A percentile compares a stretch with the other conserved stretches of the same genome.
Evolutionary conservation across 2,329 filamentous ascomycete species (phyloP).

Genomic region (Ceratocystis eucalypticola): DNA sequence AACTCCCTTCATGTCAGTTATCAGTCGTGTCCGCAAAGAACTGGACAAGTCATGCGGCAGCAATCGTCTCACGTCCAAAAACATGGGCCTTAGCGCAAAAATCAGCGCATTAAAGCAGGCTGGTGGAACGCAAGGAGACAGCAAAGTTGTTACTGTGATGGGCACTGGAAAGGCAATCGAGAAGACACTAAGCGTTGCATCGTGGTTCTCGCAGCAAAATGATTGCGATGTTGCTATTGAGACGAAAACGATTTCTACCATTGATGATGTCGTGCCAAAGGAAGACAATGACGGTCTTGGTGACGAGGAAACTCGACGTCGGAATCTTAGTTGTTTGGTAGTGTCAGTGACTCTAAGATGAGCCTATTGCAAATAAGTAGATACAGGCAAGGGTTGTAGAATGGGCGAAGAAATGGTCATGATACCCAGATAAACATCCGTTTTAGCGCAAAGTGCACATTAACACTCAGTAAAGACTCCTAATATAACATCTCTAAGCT

Average conservation of each 20-base stretch:
- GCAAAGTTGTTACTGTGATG: slow-evolving; percentile 40
- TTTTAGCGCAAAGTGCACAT: not conserved
- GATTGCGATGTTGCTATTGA: slow-evolving; percentile 40
- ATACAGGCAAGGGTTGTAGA: not conserved
- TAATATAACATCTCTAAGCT: too few species aligned
- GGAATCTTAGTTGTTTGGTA: slow-evolving; percentile 40
- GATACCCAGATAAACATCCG: slow-evolving; percentile 2
- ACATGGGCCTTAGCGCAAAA: slow-evolving; percentile 34
- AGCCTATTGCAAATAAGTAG: slow-evolving; percentile 17
- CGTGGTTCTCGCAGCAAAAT: slow-evolving; percentile 37
- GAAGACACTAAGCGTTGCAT: slow-evolving; percentile 47
- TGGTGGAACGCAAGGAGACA: slow-evolving; percentile 21
- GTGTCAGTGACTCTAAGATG: slow-evolving; percentile 35
- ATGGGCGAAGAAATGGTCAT: not conserved
- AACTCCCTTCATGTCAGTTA: slow-evolving; percentile 54
- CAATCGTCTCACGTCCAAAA: slow-evolving; percentile 24
- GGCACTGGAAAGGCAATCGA: slow-evolving; percentile 55
- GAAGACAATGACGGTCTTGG: slow-evolving; percentile 28
- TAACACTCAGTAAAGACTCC: too few species aligned
- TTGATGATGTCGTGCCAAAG: slow-evolving; percentile 48
- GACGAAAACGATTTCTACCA: slow-evolving; percentile 49
- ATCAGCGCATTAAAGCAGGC: slow-evolving; percentile 27
- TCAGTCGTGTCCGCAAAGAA: slow-evolving; percentile 51
- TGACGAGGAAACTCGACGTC: slow-evolving; percentile 29
- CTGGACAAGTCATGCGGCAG: slow-evolving; percentile 38